Conservation (phyloP, 371 early-diverging fungal species). For the Mortierella sp. region DNA sequence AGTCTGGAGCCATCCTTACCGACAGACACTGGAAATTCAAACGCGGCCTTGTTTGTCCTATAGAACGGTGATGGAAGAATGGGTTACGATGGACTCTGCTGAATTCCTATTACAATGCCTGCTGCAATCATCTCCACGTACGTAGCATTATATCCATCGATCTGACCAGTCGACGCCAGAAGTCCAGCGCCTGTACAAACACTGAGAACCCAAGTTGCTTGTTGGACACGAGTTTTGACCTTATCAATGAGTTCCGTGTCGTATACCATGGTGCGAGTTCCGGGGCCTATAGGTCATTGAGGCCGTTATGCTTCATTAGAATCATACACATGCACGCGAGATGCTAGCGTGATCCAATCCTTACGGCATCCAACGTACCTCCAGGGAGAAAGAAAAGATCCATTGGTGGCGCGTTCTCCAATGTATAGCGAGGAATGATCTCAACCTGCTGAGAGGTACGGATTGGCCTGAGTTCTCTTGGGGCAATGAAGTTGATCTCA, state of each 20-base stretch:
- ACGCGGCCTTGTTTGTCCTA: constrained; percentile 58
- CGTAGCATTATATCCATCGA: constrained; percentile 57
- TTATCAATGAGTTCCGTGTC: constrained; percentile 2
- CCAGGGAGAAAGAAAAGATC: constrained; percentile 46
- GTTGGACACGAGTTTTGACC: constrained; percentile 14
- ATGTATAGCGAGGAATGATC: constrained; percentile 26
- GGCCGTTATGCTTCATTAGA: no score
- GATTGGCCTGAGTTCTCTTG: constrained; percentile 16
- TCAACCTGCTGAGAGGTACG: constrained; percentile 35
- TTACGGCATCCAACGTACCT: constrained; percentile 8
- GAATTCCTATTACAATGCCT: not conserved
- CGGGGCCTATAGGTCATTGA: no score
- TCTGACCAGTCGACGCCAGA: constrained; percentile 57
- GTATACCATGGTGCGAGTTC: constrained; percentile 5
- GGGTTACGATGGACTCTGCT: no score
- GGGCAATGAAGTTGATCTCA: constrained; percentile 25
- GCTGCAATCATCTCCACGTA: constrained; percentile 6
- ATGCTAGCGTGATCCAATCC: not conserved
- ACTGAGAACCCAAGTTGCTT: constrained; percentile 20
- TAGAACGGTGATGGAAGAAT: no score
- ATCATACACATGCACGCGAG: no score
- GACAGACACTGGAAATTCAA: constrained; percentile 13
- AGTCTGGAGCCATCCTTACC: not conserved
- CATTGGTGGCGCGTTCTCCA: constrained; percentile 30
- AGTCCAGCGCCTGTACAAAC: constrained; percentile 61